Conservation (phyloP, 768 basidiomycete genomes). For the Auricularia auricula-judae region DNA sequence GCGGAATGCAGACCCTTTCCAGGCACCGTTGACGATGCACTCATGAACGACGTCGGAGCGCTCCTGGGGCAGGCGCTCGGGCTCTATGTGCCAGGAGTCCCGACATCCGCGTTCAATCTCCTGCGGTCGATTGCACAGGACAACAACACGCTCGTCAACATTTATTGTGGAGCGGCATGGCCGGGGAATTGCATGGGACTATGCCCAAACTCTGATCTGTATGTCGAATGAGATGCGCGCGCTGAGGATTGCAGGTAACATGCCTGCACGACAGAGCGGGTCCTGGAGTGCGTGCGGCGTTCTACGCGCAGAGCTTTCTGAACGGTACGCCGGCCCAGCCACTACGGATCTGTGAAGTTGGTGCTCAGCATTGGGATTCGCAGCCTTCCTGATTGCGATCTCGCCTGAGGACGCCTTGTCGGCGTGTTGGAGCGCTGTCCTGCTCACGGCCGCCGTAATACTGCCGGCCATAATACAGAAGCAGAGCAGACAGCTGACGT, state of each 20-base stretch:
- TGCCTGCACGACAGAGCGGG: background rate
- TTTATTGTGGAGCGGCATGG: background rate
- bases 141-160: background rate
- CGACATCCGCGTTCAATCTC: background rate
- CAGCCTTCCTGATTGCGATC: background rate
- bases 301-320: conserved; percentile 1
- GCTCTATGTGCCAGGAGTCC: background rate
- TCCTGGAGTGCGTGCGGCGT: background rate
- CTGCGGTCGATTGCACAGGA: background rate
- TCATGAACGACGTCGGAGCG: too few species aligned
- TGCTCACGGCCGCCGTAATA: conserved; percentile 5
- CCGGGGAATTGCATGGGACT: background rate
- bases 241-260: background rate
- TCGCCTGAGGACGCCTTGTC: background rate
- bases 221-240: background rate
- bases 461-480: conserved; percentile 9
- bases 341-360: background rate
- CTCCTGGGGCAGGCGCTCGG: background rate
- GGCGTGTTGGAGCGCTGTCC: conserved; percentile 4
- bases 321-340: background rate
- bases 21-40: too few species aligned
- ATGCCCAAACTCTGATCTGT: background rate
- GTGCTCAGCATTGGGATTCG: background rate
- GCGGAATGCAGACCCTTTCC: too few species aligned
- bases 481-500: background rate